Evolutionary conservation across 108 stramenopile species (phyloP).

Genomic region (Nitzschia sp.): DNA sequence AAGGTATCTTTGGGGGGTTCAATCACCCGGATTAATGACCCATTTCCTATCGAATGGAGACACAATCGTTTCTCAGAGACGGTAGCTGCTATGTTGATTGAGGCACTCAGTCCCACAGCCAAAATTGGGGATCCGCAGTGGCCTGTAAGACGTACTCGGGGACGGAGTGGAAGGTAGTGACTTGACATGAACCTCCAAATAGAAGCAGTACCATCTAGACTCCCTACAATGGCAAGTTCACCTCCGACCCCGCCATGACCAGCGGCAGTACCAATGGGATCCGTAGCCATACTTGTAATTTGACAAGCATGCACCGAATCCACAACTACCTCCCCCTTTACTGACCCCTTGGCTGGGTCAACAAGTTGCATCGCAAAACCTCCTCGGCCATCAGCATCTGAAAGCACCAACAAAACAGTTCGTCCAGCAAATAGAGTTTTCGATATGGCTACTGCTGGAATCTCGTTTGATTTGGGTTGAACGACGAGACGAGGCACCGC

Average conservation of each 20-base stretch:
- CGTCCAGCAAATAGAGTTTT: conserved; percentile 86
- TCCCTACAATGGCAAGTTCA: conserved; percentile 83
- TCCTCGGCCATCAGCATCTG: conserved; percentile 81
- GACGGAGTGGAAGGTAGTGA: conserved; percentile 80
- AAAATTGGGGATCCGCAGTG: conserved; percentile 64
- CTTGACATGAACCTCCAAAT: conserved; percentile 89
- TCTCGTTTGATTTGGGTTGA: conserved; percentile 29
- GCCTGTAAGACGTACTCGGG: conserved; percentile 66
- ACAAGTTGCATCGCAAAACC: conserved; percentile 82
- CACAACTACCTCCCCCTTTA: conserved; percentile 73
- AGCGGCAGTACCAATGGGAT: conserved; percentile 81
- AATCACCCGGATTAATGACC: conserved; percentile 70
- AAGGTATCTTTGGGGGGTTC: conserved; percentile 55
- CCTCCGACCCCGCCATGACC: conserved; percentile 86
- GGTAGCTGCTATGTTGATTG: conserved; percentile 76
- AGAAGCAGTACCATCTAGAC: conserved; percentile 74
- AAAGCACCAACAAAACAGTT: conserved; percentile 74
- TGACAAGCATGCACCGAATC: conserved; percentile 65
- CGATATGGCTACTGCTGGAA: conserved; percentile 64
- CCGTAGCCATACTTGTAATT: conserved; percentile 77
- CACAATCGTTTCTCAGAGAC: conserved; percentile 67
- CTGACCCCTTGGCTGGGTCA: conserved; percentile 75
- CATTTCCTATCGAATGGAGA: conserved; percentile 81
- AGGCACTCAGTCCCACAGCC: conserved; percentile 65
- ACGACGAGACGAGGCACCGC: conserved; percentile 75